Conservation (phyloP, 2,329 filamentous ascomycete genomes). For the Fusarium protoensiforme region DNA sequence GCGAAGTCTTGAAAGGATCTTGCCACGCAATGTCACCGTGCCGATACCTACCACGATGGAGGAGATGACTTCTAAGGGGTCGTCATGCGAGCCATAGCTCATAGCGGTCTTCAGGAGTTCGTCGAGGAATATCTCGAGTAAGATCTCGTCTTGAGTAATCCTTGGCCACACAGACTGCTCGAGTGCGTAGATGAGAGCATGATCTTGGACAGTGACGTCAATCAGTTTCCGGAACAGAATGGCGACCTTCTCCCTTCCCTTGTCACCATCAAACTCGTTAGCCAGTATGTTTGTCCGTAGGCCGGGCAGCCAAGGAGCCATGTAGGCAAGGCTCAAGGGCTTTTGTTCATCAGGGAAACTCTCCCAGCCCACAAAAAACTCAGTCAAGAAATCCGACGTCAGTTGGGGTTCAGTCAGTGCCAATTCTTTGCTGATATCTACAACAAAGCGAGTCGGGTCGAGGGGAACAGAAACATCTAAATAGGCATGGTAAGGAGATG, state of each 20-base stretch:
- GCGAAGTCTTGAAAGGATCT: constrained; percentile 71
- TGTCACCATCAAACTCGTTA: constrained; percentile 71
- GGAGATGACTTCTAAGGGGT: constrained; percentile 69
- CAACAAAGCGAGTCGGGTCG: constrained; percentile 72
- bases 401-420: constrained; percentile 73
- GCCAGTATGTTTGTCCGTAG: constrained; percentile 69
- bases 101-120: constrained; percentile 74
- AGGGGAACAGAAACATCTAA: constrained; percentile 71
- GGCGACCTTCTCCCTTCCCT: constrained; percentile 73
- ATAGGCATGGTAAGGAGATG: not conserved
- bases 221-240: constrained; percentile 73
- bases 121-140: constrained; percentile 75
- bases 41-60: constrained; percentile 72
- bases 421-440: constrained; percentile 73
- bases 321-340: constrained; percentile 73
- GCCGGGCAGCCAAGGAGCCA: constrained; percentile 75
- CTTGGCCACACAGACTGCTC: constrained; percentile 74
- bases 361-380: constrained; percentile 79
- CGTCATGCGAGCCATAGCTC: constrained; percentile 66
- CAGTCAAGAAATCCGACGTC: constrained; percentile 76
- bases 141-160: constrained; percentile 72
- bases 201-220: constrained; percentile 71
- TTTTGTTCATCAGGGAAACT: constrained; percentile 76
- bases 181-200: constrained; percentile 68
- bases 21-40: constrained; percentile 73